Base-by-base conservation (phyloP, 192 early-diverging fungal species). In the Mortierella antarctica region DNA sequence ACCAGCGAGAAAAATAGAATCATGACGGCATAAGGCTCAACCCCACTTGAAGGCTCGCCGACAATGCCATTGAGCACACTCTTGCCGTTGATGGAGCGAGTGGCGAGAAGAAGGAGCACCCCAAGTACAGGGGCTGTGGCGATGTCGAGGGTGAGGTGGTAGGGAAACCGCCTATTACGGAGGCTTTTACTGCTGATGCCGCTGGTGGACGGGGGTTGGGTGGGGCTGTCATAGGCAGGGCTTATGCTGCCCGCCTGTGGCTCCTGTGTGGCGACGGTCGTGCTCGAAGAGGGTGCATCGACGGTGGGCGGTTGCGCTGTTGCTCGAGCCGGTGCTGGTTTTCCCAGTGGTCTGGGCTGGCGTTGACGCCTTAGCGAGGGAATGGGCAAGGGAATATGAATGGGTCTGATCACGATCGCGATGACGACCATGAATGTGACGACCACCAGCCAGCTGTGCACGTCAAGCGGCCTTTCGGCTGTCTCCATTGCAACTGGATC, bases 21-120 rank as follows among this genome's bases (percentile, higher is more conserved):
- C 61, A 97, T 85, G 6, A 97, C 91, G 15, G 92, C 88, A 72
- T 93, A 97, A 2, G 96, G 96, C 74, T 92, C 74, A 18, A 95
- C 83, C 2, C 89, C 90, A 46, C 69, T 80, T 12, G 41, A 44
- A 13, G 70, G 77, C 15, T 54, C 65, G 18, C 77, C 77, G 13
- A 80, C 62, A 50, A 80, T 80, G 3, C 77, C 77, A 66, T 79
- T 31, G 23, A 46, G 52, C 17, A 88, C 84, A 45, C 71, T 67
- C 9, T 69, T 60, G 10, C 84, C 74, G 14, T 55, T 49, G 40
- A 94, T 93, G 0, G 88, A 74, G 8, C 70, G 80, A 4, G 88
- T 87, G 2, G 91, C 87, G 62, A 92, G 82, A n/a, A 96, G 82
- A 45, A 96, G 31, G 20, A 93, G 66, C 13, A 94, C 88, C 1